Conservation (phyloP, 805 yeast species). For the Yueomyces sinensis region DNA sequence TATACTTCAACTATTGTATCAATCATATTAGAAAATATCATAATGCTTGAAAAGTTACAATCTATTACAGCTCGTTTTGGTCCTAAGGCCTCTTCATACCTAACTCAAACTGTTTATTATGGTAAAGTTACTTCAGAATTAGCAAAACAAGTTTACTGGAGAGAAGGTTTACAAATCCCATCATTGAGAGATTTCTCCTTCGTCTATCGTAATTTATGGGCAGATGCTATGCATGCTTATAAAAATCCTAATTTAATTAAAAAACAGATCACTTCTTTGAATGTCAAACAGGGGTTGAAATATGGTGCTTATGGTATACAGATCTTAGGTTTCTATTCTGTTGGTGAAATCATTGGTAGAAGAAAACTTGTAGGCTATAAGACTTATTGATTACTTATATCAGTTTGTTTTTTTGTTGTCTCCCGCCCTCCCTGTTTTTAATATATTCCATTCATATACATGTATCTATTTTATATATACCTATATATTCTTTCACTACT, state of each 20-base stretch:
- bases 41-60: constrained; percentile 20
- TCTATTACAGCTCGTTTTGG: constrained; percentile 14
- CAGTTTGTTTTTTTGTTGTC: background rate
- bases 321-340: constrained; percentile 77
- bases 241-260: constrained; percentile 51
- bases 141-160: constrained; percentile 57
- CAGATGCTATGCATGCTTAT: constrained; percentile 29
- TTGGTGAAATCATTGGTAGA: constrained; percentile 96
- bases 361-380: constrained; percentile 83
- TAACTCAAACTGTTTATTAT: constrained; percentile 67
- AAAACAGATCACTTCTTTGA: constrained; percentile 30
- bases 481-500: no score
- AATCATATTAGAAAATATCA: no score
- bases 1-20: no score
- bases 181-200: constrained; percentile 58
- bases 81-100: constrained; percentile 17
- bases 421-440: background rate
- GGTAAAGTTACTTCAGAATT: constrained; percentile 41
- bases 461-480: no score
- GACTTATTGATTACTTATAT: constrained; percentile 9
- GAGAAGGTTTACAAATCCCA: constrained; percentile 93
- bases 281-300: constrained; percentile 46
- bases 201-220: constrained; percentile 47
- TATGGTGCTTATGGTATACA: constrained; percentile 72
- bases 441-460: background rate